Evolutionary conservation across 768 basidiomycete genomes (phyloP).

Genomic region (Serendipita sp.): DNA sequence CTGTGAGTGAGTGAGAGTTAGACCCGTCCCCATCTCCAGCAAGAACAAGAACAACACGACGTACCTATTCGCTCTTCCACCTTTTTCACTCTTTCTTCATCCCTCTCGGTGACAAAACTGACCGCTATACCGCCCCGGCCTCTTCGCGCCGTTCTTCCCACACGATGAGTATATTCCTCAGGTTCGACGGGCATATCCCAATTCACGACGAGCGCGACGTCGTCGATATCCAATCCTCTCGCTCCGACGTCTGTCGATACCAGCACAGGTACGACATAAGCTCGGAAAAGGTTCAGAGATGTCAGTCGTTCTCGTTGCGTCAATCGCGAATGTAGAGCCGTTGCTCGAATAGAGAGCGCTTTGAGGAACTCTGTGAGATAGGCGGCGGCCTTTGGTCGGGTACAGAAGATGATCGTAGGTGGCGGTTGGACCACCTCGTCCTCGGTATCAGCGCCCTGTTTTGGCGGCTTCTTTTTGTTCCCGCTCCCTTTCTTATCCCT

Average conservation of each 20-base stretch:
- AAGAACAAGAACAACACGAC: neutral
- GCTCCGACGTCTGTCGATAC: conserved; percentile 92
- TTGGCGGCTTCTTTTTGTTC: conserved; percentile 1
- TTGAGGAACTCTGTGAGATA: conserved; percentile 72
- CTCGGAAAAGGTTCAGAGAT: conserved; percentile 75
- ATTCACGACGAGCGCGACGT: conserved; percentile 90
- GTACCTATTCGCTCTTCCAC: conserved; percentile 79
- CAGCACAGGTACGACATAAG: conserved; percentile 74
- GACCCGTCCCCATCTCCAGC: neutral
- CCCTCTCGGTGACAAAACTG: conserved; percentile 88
- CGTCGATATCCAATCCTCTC: conserved; percentile 89
- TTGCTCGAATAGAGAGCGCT: conserved; percentile 63
- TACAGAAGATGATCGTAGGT: conserved; percentile 91
- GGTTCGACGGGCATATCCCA: conserved; percentile 87
- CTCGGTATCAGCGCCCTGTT: conserved; percentile 14
- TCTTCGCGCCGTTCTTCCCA: conserved; percentile 82
- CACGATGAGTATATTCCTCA: conserved; percentile 93
- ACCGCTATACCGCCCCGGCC: conserved; percentile 81
- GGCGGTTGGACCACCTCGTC: conserved; percentile 47
- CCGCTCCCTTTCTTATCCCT: conserved; percentile 7
- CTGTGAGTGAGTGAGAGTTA: conserved; percentile 22
- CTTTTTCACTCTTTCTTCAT: conserved; percentile 65
- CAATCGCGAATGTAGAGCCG: conserved; percentile 82
- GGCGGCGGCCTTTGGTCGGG: conserved; percentile 71
- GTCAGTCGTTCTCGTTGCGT: conserved; percentile 79